Conservation (phyloP, 2,329 filamentous ascomycete species). For the Fusarium ambrosium region DNA sequence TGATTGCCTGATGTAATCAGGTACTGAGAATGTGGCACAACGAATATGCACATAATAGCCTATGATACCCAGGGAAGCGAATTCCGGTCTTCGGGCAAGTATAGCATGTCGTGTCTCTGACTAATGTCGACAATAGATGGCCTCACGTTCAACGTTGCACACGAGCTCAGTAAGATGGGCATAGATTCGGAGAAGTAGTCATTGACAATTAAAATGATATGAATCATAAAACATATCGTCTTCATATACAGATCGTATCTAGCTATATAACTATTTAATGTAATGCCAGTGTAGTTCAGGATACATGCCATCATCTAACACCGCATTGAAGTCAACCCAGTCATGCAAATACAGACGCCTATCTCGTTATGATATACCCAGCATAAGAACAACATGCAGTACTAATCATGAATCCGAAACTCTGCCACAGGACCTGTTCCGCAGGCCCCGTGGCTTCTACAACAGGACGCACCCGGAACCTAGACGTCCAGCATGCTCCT, state of each 20-base stretch:
- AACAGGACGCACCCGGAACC: not conserved
- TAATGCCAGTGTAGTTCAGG: not conserved
- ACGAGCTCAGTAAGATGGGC: not conserved
- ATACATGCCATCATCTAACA: constrained; percentile 10
- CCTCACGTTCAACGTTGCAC: not conserved
- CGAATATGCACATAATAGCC: not conserved
- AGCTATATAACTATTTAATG: constrained; percentile 5
- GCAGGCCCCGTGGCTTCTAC: not conserved
- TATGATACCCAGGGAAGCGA: not conserved
- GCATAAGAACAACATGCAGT: constrained; percentile 18
- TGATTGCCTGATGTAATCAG: not conserved
- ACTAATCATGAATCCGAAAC: constrained; percentile 3
- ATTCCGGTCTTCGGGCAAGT: not conserved
- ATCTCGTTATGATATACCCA: constrained; percentile 22
- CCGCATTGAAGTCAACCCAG: constrained; percentile 22
- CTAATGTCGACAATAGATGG: not conserved
- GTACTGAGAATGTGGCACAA: not conserved
- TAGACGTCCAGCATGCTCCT: constrained; percentile 71
- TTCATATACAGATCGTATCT: constrained; percentile 28
- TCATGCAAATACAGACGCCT: constrained; percentile 19
- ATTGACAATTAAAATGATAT: not conserved
- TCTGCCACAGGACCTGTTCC: not conserved
- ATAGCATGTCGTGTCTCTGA: not conserved
- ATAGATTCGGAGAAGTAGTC: not conserved
- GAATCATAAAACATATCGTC: constrained; percentile 32